Percentiles rank a stretch among this genome's conserved stretches.
Conservation (phyloP, 768 basidiomycete genomes). For the Cyathus striatus region DNA sequence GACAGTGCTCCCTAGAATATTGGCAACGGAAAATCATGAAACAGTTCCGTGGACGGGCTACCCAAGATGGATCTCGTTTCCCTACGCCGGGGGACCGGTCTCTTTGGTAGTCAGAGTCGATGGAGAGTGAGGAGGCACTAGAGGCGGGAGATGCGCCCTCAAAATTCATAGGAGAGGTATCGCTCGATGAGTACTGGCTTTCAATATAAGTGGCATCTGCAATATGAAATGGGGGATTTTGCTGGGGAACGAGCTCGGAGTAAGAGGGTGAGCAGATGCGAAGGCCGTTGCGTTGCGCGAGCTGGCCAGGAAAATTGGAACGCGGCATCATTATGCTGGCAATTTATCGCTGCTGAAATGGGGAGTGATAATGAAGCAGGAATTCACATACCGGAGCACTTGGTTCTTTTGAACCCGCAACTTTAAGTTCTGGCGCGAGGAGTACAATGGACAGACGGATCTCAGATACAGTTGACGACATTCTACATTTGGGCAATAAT, state of each 20-base stretch:
- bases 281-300: too few species aligned
- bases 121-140: background rate
- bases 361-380: background rate
- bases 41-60: slow-evolving; percentile 63
- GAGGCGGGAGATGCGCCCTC: background rate
- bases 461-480: too few species aligned
- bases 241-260: background rate
- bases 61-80: slow-evolving; percentile 44
- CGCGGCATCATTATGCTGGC: too few species aligned
- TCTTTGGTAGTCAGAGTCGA: background rate
- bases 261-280: background rate
- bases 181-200: background rate
- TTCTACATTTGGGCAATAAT: too few species aligned
- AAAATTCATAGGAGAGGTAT: background rate
- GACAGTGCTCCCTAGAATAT: slow-evolving; percentile 43
- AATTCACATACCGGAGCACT: background rate
- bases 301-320: too few species aligned
- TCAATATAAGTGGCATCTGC: background rate
- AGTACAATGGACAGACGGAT: too few species aligned
- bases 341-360: background rate
- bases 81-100: background rate
- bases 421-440: too few species aligned
- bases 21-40: slow-evolving; percentile 75
- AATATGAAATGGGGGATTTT: slow-evolving; percentile 2
- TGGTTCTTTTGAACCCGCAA: too few species aligned